phyloP scores from a whole-genome alignment of 129 eudicot genomes.

The Centella asiatica region DNA sequence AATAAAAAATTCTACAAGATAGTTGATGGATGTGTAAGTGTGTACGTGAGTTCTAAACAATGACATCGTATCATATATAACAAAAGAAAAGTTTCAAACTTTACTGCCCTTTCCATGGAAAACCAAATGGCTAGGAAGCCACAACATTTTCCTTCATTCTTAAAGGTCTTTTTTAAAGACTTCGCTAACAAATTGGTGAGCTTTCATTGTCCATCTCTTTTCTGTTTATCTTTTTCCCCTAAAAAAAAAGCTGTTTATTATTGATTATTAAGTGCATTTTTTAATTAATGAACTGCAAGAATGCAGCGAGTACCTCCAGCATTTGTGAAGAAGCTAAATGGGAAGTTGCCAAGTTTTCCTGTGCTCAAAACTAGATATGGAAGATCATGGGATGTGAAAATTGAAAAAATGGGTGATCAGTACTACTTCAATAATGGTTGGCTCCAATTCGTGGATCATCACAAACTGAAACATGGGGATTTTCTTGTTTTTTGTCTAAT shows the following conservation, averaged over 20 bases:
- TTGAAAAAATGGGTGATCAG: neutral
- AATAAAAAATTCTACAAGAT: no score
- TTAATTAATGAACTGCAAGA: neutral
- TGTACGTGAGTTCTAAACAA: no score
- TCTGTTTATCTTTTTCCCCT: neutral
- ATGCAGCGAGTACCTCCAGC: constrained; percentile 16
- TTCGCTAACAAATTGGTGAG: constrained; percentile 3
- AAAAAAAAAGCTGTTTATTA: neutral
- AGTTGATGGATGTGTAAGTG: no score
- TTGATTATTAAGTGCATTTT: neutral
- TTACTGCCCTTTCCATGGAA: no score
- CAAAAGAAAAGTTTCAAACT: no score
- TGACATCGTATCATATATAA: no score
- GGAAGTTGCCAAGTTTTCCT: neutral
- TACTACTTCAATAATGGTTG: constrained; percentile 10
- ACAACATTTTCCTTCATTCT: constrained; percentile 16
- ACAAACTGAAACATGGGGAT: neutral
- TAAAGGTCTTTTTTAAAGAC: constrained; percentile 10
- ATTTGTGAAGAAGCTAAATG: constrained; percentile 9
- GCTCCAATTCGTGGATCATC: constrained; percentile 9
- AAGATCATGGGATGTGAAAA: neutral
- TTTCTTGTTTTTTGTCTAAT: constrained; percentile 14
- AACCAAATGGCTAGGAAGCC: no score
- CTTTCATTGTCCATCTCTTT: neutral
- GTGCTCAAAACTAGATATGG: constrained; percentile 1